Base-by-base conservation (phyloP, 805 yeast species). In the Cyberlindnera galapagoensis region DNA sequence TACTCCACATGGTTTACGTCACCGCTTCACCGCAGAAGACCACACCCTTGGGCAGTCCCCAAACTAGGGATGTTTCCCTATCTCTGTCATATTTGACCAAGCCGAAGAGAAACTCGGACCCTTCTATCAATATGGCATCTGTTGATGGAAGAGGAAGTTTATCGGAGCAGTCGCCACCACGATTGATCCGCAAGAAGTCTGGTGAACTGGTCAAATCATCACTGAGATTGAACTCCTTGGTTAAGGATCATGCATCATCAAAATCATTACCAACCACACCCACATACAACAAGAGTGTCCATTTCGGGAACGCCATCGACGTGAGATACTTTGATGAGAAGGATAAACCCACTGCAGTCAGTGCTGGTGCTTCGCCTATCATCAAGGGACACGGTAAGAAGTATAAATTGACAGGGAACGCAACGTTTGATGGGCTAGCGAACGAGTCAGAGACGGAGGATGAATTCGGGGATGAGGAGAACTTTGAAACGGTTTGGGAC, bases 131-230 rank as follows among this genome's bases (percentile, higher is more conserved):
- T 19, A 24, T 27, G 14, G 51, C 40, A 32, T 30, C 55, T 7
- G n/a, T n/a, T n/a, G n/a, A n/a, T n/a, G n/a, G n/a, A n/a, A n/a
- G n/a, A n/a, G n/a, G n/a, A n/a, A n/a, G n/a, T n/a, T n/a, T n/a
- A n/a, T n/a, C n/a, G 18, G 20, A 4, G 12, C 39, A 8, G 12
- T 13, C 15, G 25, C 39, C 18, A n/a, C 35, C 12, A 9, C 18
- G 13, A 4, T 57, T 83, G 33, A 71, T 85, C 4, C 75, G 94
- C 30, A 88, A 87, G 55, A 87, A 87, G 55, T 74, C 86, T 1
- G 96, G 95, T n/a, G 95, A 86, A 51, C 61, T 82, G 26, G 80
- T 85, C 27, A 83, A 83, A 51, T 74, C 88, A 3, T 78, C 84
- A 10, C 63, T 85, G 35, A 80, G 79, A 49, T 31, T 65, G 15